Evolutionary conservation across 148 eudicot genomes (phyloP).

Genomic region (Cornus controversa): DNA sequence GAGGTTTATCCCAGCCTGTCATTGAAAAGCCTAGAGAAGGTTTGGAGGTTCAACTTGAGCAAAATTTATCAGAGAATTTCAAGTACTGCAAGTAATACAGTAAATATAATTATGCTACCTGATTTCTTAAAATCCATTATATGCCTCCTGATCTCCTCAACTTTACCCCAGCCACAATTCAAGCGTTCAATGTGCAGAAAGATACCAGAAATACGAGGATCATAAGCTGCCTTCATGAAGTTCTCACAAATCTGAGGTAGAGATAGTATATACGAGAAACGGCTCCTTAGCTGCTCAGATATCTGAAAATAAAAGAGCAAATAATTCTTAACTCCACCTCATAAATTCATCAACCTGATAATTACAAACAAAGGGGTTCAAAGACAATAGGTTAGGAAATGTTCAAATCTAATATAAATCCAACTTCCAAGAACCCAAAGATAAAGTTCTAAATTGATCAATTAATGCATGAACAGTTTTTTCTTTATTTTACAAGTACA

Average conservation of each 20-base stretch:
- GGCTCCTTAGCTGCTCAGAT: slow-evolving; percentile 77
- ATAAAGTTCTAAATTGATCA: not conserved
- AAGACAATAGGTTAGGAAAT: not conserved
- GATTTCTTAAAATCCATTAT: slow-evolving; percentile 84
- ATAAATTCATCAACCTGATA: not conserved
- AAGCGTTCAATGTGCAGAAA: slow-evolving; percentile 84
- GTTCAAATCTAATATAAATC: not conserved
- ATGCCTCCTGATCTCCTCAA: slow-evolving; percentile 92
- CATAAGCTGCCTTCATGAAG: slow-evolving; percentile 85
- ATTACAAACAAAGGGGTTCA: too few species aligned
- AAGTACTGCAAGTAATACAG: too few species aligned
- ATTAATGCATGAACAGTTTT: not conserved
- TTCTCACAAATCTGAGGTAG: slow-evolving; percentile 94
- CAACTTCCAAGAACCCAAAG: not conserved
- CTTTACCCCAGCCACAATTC: slow-evolving; percentile 90
- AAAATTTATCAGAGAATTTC: too few species aligned
- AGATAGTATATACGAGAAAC: slow-evolving; percentile 68
- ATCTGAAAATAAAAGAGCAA: slow-evolving; percentile 41
- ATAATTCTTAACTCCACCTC: not conserved
- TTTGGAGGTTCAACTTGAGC: too few species aligned
- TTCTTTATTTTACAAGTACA: not conserved
- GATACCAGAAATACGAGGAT: slow-evolving; percentile 85
- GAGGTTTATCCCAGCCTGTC: too few species aligned
- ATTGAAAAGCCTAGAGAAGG: too few species aligned
- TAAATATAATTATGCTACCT: slow-evolving; percentile 30